These are phyloP conservation scores for Backusella tarrabulga DNA, from an alignment of 192 early-diverging fungal species.

Conservation along the genomic window DNA sequence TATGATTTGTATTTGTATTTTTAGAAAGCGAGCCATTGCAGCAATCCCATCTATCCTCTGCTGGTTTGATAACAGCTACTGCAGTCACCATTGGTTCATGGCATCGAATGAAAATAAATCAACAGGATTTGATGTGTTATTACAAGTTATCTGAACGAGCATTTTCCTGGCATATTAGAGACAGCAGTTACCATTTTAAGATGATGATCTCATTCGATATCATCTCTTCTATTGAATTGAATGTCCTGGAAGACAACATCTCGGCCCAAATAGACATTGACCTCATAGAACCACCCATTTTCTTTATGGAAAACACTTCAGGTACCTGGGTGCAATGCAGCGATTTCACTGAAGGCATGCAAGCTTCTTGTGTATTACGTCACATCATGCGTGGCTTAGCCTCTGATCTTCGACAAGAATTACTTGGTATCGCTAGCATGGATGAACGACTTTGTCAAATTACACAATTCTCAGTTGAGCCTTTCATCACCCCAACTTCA, in stretches of 20 bases:
- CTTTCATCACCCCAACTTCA: background rate
- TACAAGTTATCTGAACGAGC: constrained; percentile 46
- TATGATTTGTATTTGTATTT: background rate
- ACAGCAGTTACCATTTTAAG: constrained; percentile 53
- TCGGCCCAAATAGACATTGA: constrained; percentile 51
- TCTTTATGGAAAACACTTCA: constrained; percentile 56
- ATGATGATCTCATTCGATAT: constrained; percentile 55
- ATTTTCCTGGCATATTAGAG: constrained; percentile 59
- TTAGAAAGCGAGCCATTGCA: constrained; percentile 11
- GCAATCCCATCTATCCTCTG: background rate
- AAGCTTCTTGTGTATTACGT: constrained; percentile 49
- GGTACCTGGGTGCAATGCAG: constrained; percentile 55
- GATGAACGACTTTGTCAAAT: constrained; percentile 25
- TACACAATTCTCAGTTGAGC: constrained; percentile 12
- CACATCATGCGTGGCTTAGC: constrained; percentile 51
- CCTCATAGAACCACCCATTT: constrained; percentile 49
- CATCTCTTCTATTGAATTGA: constrained; percentile 46
- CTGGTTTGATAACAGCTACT: constrained; percentile 41
- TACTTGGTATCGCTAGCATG: constrained; percentile 20
- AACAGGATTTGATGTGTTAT: constrained; percentile 54
- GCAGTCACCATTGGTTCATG: constrained; percentile 59
- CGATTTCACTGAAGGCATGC: constrained; percentile 64
- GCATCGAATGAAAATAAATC: constrained; percentile 56
- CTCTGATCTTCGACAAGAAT: constrained; percentile 20
- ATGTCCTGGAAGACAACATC: constrained; percentile 41